Evolutionary conservation across 805 yeast genomes (phyloP), one percentile per base, ranked within the genome.

Genomic region (Yamadazyma ubonensis): DNA sequence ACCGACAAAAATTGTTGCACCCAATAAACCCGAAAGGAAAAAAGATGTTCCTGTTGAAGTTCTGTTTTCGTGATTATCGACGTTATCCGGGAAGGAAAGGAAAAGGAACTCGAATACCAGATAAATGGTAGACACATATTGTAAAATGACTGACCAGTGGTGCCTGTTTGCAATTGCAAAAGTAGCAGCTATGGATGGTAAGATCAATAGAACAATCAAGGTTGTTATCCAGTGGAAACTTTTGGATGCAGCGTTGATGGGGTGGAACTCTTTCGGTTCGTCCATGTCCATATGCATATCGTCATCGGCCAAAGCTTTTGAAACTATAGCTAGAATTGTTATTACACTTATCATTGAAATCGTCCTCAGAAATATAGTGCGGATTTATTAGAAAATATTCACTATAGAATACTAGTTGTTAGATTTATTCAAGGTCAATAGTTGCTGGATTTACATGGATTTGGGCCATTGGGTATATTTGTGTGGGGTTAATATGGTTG

Each of bases 21-120:
- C 71, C 33, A 75, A 65, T 30, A 76, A 61, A 18, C 76, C 54
- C 18, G 75, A 55, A 36, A 83, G 62, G 47, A 78, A 74, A 81
- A 84, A 77, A n/a, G 79, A 77, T 0, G 88, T 77, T 0, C 86
- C 87, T 39, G 77, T 67, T 9, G 85, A 77, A 1, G 87, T 79
- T 41, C 75, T 61, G 56, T 82, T 83, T 54, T 84, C 91, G 41
- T 79, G 78, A 28, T 81, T 82, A 38, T 75, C 70, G 25, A 67
- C 67, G 33, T 58, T 57, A 54, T 84, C 91, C 0, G 85, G 81
- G 52, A 82, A 84, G 33, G 76, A 63, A 7, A 83, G 63, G 36
- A 82, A 59, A 2, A 79, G 32, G 2, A 78, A 75, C 43, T 84
- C 93, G 18, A 79, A 42, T 0, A 71, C 59, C 1, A 81, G 72